phyloP scores from a whole-genome alignment of 1,284 basidiomycete genomes.

The Puccinia triticina region DNA sequence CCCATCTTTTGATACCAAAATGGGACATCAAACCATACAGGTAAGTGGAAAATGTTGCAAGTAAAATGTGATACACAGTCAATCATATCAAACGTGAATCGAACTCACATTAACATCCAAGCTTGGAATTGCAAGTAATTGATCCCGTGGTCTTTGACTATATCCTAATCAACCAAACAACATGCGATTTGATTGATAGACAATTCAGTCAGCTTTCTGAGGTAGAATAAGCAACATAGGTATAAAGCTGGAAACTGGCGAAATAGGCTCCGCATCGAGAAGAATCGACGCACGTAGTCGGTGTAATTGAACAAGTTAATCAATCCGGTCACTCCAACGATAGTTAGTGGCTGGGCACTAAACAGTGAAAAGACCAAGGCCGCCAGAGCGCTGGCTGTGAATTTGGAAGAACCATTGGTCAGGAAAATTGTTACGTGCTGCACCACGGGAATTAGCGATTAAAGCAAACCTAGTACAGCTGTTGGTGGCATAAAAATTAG shows the following conservation, averaged over 20 bases:
- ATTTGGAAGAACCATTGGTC: slow-evolving; percentile 57
- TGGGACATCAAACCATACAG: slow-evolving; percentile 63
- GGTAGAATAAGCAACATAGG: background rate
- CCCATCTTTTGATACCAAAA: slow-evolving; percentile 73
- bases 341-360: slow-evolving; percentile 86
- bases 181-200: background rate
- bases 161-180: slow-evolving; percentile 26
- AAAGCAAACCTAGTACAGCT: slow-evolving; percentile 19
- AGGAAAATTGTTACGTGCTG: background rate
- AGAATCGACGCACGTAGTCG: slow-evolving; percentile 27
- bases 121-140: slow-evolving; percentile 50
- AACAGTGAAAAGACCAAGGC: slow-evolving; percentile 88
- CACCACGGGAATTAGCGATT: background rate
- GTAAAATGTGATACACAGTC: background rate
- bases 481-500: background rate
- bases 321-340: slow-evolving; percentile 87
- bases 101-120: slow-evolving; percentile 50
- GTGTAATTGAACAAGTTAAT: slow-evolving; percentile 58
- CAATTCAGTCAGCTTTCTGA: background rate
- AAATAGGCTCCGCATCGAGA: background rate
- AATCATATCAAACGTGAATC: background rate
- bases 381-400: slow-evolving; percentile 67
- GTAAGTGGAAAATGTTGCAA: slow-evolving; percentile 63
- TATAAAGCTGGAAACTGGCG: background rate
- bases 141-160: slow-evolving; percentile 40